These are phyloP conservation scores for Oidium heveae DNA, from an alignment of 2,329 filamentous ascomycete species.

Conservation along the genomic window DNA sequence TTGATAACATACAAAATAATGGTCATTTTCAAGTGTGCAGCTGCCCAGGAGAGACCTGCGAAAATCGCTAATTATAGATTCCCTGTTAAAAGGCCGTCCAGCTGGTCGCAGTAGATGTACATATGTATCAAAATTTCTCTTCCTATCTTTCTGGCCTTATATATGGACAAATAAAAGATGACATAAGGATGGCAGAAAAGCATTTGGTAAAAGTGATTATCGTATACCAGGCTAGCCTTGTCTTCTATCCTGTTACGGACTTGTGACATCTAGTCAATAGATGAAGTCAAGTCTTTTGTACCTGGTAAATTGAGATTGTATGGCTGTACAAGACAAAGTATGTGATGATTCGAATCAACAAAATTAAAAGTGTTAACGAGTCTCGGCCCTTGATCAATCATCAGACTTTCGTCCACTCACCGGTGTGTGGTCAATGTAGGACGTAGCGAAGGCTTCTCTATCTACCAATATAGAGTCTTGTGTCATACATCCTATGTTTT, in stretches of 20 bases:
- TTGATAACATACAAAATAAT: not conserved
- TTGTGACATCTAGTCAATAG: not conserved
- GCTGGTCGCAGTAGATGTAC: not conserved
- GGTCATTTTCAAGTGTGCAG: not conserved
- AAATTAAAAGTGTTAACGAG: not conserved
- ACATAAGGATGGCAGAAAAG: not conserved
- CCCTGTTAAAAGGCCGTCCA: not conserved
- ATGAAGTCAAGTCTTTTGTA: not conserved
- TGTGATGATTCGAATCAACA: not conserved
- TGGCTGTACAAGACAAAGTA: not conserved
- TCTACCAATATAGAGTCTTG: not conserved
- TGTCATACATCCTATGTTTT: not conserved
- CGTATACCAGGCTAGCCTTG: not conserved
- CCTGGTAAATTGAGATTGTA: not conserved
- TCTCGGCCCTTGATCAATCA: not conserved
- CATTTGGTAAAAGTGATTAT: constrained; percentile 1
- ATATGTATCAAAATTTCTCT: not conserved
- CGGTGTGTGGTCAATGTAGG: not conserved
- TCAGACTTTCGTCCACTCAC: not conserved
- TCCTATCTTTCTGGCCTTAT: not conserved
- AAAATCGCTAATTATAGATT: not conserved
- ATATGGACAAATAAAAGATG: not conserved
- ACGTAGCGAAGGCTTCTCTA: not conserved
- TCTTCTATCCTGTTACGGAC: not conserved
- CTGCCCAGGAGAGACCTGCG: not conserved